Base-by-base conservation (phyloP, 768 basidiomycete species). In the Paxillus ammoniavirescens region DNA sequence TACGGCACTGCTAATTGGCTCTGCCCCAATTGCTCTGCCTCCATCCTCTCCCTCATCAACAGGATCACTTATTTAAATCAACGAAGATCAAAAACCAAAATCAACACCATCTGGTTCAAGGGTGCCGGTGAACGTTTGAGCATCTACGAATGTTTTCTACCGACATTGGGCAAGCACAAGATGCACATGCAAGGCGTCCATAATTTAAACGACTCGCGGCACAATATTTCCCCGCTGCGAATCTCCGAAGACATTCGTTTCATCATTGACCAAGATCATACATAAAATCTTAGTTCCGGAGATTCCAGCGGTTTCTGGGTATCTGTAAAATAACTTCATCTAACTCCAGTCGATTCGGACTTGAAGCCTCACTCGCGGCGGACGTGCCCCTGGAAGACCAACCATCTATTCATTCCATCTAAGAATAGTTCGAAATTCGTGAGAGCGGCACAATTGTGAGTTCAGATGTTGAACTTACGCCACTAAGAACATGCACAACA, bases 401-500 rank as follows among this genome's bases (percentile, higher is more conserved):
- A 52, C 48, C 57, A 58, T 73, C 73, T 81, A 90, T 73, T 91
- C 89, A 67, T 91, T 89, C 89, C 89, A 90, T 61, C 88, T 89
- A 68, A 54, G 56, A 58, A 60, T 55, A 56, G 54, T 50, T 53
- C 50, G 42, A 33, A 37, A 23, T 47, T 42, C 58, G 59, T 66
- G 57, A 65, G 60, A 64, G 30, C 52, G 50, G 47, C 46, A 52
- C 49, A 46, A 38, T 60, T 42, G 33, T 53, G 51, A 53, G 23
- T 17, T 56, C 18, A 50, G 47, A 64, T 47, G 26, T 26, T 26
- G 47, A 59, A 82, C 89, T 83, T 80, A 93, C 89, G 91, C 91
- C 68, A 93, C 91, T 66, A 89, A 69, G 69, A 92, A 87, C 93
- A 96, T 96, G 77, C 92, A 94, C 65, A 81, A 68, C 60, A 95